Conservation (phyloP, 306 rosid species). For the Cucurbita pepo region DNA sequence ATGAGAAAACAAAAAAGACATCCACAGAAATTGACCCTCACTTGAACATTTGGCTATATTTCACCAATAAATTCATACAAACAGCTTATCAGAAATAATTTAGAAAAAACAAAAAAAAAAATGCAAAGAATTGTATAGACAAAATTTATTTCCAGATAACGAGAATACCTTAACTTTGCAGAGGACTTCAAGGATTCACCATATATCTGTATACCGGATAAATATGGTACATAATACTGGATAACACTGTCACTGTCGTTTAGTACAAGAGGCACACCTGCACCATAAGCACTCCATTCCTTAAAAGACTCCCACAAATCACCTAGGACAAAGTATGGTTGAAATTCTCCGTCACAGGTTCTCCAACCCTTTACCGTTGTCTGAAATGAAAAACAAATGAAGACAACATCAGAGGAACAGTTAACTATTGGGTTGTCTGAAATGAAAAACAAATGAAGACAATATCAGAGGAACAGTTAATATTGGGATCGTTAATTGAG, state of each 20-base stretch:
- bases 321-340: constrained; percentile 64
- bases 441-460: constrained; percentile 1
- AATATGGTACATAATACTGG: constrained; percentile 75
- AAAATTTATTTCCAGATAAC: background rate
- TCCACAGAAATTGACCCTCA: background rate
- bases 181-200: constrained; percentile 25
- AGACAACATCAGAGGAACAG: background rate
- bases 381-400: constrained; percentile 26
- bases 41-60: background rate
- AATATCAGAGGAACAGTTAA: background rate
- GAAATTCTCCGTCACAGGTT: constrained; percentile 32
- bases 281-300: constrained; percentile 96
- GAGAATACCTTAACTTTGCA: constrained; percentile 39
- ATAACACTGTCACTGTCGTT: constrained; percentile 55
- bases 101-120: background rate
- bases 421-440: constrained; percentile 30
- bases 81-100: background rate
- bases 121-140: background rate
- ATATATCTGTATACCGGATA: constrained; percentile 81
- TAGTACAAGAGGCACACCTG: constrained; percentile 78
- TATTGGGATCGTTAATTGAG: background rate
- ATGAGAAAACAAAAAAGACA: background rate
- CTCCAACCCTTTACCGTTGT: constrained; percentile 31
- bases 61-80: background rate
- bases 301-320: constrained; percentile 82